Percentiles rank a stretch among this genome's conserved stretches.
These are phyloP conservation scores for Fraxinus sp. DNA, from an alignment of 305 asterid species.

Conservation along the genomic window DNA sequence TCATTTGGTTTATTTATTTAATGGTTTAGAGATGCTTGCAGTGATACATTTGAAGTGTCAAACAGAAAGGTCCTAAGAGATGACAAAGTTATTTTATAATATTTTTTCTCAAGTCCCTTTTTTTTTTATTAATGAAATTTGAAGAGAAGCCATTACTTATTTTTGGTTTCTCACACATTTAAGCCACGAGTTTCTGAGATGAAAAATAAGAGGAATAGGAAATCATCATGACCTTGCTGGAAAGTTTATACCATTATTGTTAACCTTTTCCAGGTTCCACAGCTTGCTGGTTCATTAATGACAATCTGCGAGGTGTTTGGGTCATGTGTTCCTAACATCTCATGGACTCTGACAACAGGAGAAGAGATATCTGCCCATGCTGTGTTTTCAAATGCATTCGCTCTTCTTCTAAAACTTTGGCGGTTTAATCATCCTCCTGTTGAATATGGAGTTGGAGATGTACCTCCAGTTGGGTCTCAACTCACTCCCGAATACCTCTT, in stretches of 20 bases:
- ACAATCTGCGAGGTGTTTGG: constrained; percentile 91
- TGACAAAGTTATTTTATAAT: neutral
- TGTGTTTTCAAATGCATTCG: constrained; percentile 91
- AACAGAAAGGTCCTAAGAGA: neutral
- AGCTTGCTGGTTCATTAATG: constrained; percentile 90
- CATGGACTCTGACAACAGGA: constrained; percentile 69
- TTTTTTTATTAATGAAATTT: neutral
- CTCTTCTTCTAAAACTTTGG: constrained; percentile 90
- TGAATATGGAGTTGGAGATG: constrained; percentile 88
- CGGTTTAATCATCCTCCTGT: constrained; percentile 92
- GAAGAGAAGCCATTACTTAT: neutral
- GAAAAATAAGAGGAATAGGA: neutral
- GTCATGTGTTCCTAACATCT: constrained; percentile 68
- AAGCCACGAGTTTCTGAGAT: neutral
- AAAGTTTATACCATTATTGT: neutral
- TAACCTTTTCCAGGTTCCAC: constrained; percentile 72
- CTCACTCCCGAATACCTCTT: constrained; percentile 93
- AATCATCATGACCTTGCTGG: neutral
- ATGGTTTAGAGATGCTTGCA: neutral
- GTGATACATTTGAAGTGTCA: neutral
- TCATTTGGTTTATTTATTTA: neutral
- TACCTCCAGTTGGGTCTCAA: constrained; percentile 91
- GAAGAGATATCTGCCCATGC: constrained; percentile 84
- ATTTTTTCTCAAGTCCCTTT: neutral
- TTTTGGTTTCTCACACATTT: neutral